Evolutionary conservation across 2,329 filamentous ascomycete genomes (phyloP), one percentile per base, ranked within the genome.

Genomic region (Parastagonospora nodorum): DNA sequence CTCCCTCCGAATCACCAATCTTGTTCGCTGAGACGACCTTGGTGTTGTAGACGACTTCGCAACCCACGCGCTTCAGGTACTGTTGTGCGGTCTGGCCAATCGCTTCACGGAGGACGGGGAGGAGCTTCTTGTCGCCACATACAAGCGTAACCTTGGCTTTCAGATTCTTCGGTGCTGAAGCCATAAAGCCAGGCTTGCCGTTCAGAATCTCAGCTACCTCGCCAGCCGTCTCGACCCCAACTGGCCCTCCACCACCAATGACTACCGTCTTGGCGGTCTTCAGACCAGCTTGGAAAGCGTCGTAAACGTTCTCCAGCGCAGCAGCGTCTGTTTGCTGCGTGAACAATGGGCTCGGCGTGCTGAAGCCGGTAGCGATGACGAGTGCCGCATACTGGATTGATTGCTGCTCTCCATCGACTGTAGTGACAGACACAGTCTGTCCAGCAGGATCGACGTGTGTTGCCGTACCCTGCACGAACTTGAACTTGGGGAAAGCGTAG

Each of bases 361-460:
- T 75, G 19, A 80, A 76, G 2, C 83, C 83, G 1, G 82, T 83
- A 2, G 82, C 81, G 55, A 85, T 80, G 35, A 85, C 74, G 8
- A 85, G 76, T 10, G 80, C 77, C 45, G 81, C 75, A 63, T 82
- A 85, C 5, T 73, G 61, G 24, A 84, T 61, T 8, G 57, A 60
- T 38, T 61, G 60, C 36, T 66, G 63, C 49, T 65, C 69, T 50
- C 60, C 68, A 16, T 67, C 64, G 15, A 64, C 71, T 14, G 70
- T 74, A 15, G 59, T 60, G 2, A 72, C 61, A 29, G 64, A 62
- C 4, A 86, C 77, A 0, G 71, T 79, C 42, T 80, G 78, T 2
- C 60, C 68, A 7, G 72, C 65, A 0, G 73, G 57, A 50, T 84
- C 77, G 24, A 85, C 69, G 2, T 71, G 70, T 8, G 76, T 82